Conservation (phyloP, 352 stramenopile genomes). For the Phytophthora pisi region DNA sequence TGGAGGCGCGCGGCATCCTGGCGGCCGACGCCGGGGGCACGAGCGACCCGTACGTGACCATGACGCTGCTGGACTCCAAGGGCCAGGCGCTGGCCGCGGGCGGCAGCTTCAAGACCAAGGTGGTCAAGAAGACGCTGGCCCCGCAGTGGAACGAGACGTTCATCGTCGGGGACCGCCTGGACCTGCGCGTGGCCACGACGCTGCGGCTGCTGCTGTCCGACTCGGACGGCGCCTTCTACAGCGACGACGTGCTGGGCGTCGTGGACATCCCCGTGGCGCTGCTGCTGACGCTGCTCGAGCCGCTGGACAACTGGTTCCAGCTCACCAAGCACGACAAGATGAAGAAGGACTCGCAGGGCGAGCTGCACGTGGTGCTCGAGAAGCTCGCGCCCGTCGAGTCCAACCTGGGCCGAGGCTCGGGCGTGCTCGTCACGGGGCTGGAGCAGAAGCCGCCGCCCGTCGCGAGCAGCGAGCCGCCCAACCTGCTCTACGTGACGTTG, state of each 20-base stretch:
- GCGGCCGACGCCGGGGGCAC: constrained; percentile 70
- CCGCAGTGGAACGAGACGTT: constrained; percentile 71
- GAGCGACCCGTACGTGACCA: constrained; percentile 73
- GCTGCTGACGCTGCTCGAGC: constrained; percentile 42
- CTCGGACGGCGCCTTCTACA: constrained; percentile 63
- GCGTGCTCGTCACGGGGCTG: constrained; percentile 24
- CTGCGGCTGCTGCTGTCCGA: constrained; percentile 61
- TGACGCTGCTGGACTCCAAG: constrained; percentile 77
- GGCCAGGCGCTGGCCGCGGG: constrained; percentile 43
- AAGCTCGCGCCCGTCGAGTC: constrained; percentile 19
- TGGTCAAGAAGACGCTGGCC: constrained; percentile 69
- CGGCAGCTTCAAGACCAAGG: constrained; percentile 68
- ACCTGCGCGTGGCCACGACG: constrained; percentile 69
- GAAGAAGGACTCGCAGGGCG: constrained; percentile 72
- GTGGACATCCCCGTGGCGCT: constrained; percentile 72
- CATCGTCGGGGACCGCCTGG: constrained; percentile 64
- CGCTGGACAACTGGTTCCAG: constrained; percentile 78
- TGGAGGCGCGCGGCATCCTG: constrained; percentile 67
- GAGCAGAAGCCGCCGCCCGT: constrained; percentile 28
- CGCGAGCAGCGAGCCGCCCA: constrained; percentile 45
- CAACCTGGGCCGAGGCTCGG: constrained; percentile 22
- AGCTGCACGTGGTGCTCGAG: constrained; percentile 63
- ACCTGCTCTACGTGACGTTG: constrained; percentile 74
- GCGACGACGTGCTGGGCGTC: constrained; percentile 67
- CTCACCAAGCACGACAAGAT: constrained; percentile 66